Percentiles rank a stretch among this genome's conserved stretches.
Conservation (phyloP, 805 yeast species). For the Ogataea pilisensis region DNA sequence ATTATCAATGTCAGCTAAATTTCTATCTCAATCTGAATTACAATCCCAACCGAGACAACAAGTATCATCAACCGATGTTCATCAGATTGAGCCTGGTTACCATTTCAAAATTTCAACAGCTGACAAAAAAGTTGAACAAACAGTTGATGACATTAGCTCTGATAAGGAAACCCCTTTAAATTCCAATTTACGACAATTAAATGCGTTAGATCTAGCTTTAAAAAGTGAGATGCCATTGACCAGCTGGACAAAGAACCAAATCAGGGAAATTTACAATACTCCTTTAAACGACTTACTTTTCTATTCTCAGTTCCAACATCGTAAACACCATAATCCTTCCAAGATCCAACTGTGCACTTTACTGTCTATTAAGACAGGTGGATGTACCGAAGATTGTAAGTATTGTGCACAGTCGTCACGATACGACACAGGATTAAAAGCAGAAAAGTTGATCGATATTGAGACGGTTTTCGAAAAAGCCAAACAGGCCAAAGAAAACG, state of each 20-base stretch:
- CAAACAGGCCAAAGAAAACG: slow-evolving; percentile 58
- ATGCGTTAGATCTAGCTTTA: neutral
- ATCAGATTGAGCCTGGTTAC: too few species aligned
- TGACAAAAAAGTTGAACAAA: too few species aligned
- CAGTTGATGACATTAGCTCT: too few species aligned
- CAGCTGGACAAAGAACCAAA: slow-evolving; percentile 59
- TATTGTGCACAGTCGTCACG: slow-evolving; percentile 76
- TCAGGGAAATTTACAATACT: slow-evolving; percentile 55
- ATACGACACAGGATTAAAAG: slow-evolving; percentile 66
- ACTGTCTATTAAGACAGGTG: slow-evolving; percentile 73
- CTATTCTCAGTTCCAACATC: slow-evolving; percentile 61
- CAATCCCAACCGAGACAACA: too few species aligned
- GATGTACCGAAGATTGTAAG: slow-evolving; percentile 78
- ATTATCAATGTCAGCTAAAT: too few species aligned
- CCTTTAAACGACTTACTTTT: slow-evolving; percentile 61
- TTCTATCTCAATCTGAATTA: too few species aligned
- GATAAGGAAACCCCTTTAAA: too few species aligned
- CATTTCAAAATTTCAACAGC: neutral
- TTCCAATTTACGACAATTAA: neutral
- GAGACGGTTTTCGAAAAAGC: slow-evolving; percentile 67
- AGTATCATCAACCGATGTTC: too few species aligned
- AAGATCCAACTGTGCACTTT: slow-evolving; percentile 75
- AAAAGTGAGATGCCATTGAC: neutral
- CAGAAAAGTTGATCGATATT: slow-evolving; percentile 56
- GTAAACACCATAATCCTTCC: slow-evolving; percentile 61